Conservation (phyloP, 2,329 filamentous ascomycete genomes). For the Emergomyces orientalis region DNA sequence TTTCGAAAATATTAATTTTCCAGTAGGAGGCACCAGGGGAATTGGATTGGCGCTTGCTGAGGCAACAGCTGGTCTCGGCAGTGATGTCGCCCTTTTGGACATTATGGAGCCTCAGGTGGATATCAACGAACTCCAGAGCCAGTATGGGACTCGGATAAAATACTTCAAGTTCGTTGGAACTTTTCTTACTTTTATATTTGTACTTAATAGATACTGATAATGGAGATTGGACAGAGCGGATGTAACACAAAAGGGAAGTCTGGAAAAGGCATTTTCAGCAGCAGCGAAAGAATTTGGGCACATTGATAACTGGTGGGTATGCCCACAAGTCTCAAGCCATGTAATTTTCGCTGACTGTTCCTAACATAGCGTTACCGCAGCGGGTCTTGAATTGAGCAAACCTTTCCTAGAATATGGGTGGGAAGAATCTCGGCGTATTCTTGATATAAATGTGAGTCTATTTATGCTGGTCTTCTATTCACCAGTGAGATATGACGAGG, state of each 20-base stretch:
- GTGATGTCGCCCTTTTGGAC: slow-evolving; percentile 4
- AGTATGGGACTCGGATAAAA: not conserved
- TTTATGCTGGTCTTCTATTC: not conserved
- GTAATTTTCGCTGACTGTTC: not conserved
- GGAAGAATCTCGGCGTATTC: slow-evolving; percentile 35
- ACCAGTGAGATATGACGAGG: not conserved
- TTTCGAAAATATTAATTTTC: not conserved
- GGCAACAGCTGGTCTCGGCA: slow-evolving; percentile 3
- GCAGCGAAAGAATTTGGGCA: slow-evolving; percentile 5
- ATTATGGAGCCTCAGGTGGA: slow-evolving; percentile 7
- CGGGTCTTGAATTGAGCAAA: slow-evolving; percentile 37
- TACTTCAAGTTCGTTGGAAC: slow-evolving; percentile 1
- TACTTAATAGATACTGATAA: not conserved
- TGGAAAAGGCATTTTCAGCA: slow-evolving; percentile 2
- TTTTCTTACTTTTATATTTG: not conserved
- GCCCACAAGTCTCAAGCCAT: not conserved
- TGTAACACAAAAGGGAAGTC: slow-evolving; percentile 1
- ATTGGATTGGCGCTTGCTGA: slow-evolving; percentile 4
- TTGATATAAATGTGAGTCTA: slow-evolving; percentile 35
- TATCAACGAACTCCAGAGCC: slow-evolving; percentile 3
- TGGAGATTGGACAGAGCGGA: slow-evolving; percentile 1
- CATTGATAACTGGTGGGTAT: slow-evolving; percentile 6
- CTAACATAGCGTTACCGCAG: slow-evolving; percentile 4
- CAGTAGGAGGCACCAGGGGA: slow-evolving; percentile 3
- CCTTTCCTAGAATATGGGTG: slow-evolving; percentile 39